phyloP scores from a whole-genome alignment of 345 rosid species.

The Populus davidiana region DNA sequence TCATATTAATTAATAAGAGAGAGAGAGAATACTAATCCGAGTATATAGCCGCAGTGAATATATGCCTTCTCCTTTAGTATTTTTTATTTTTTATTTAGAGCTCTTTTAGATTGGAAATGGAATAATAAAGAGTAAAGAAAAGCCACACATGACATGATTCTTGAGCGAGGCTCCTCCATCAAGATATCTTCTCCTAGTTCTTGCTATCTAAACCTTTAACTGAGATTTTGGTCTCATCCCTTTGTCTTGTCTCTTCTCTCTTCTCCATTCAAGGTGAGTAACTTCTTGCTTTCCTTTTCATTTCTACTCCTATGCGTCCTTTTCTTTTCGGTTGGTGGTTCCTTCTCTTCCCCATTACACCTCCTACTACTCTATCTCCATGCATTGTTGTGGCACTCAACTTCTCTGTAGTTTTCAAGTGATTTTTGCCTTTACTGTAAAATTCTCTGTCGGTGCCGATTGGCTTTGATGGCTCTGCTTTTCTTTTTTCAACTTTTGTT shows the following conservation, averaged over 20 bases:
- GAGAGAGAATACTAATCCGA: too few species aligned
- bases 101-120: not conserved
- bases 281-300: not conserved
- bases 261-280: not conserved
- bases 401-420: not conserved
- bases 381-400: not conserved
- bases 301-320: not conserved
- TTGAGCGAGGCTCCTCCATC: not conserved
- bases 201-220: too few species aligned
- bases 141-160: constrained; percentile 1
- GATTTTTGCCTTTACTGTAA: not conserved
- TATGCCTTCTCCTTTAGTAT: too few species aligned
- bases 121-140: not conserved
- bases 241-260: not conserved
- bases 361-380: not conserved
- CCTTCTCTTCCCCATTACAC: not conserved
- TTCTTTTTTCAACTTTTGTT: not conserved
- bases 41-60: too few species aligned
- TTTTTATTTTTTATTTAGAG: too few species aligned
- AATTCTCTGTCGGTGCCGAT: constrained; percentile 6
- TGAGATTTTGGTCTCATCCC: not conserved
- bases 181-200: not conserved
- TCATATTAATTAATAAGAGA: too few species aligned
- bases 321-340: not conserved
- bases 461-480: not conserved